Conservation (phyloP, 2,329 filamentous ascomycete genomes). For the Gnomoniopsis sp. region DNA sequence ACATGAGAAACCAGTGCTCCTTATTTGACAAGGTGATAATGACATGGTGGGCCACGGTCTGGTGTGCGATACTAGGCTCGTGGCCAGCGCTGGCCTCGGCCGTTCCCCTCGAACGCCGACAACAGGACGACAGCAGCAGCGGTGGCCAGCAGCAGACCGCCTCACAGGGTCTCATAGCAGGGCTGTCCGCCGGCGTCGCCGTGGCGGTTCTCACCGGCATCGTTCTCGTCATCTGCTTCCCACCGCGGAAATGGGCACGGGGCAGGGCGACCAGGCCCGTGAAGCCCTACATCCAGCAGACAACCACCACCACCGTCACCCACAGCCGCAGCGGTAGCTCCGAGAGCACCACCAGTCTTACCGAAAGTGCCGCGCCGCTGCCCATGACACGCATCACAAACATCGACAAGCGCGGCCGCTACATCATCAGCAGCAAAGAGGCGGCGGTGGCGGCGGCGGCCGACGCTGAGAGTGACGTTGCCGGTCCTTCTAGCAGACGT, state of each 20-base stretch:
- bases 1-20: not conserved
- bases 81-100: not conserved
- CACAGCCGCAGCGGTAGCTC: not conserved
- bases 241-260: not conserved
- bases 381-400: not conserved
- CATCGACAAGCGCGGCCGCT: not conserved
- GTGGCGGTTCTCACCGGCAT: not conserved
- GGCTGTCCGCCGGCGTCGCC: not conserved
- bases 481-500: not conserved
- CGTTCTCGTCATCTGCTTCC: not conserved
- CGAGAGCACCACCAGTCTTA: not conserved
- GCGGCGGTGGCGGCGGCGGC: too few species aligned
- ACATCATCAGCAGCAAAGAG: not conserved
- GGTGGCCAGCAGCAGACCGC: not conserved
- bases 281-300: not conserved
- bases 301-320: not conserved
- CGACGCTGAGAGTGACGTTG: not conserved
- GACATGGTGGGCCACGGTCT: not conserved
- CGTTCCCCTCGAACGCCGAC: not conserved
- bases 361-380: not conserved
- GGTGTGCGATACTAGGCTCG: not conserved
- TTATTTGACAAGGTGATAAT: not conserved
- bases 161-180: not conserved
- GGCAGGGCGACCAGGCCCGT: not conserved
- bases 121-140: not conserved